Percentiles rank a stretch among this genome's conserved stretches.
These are phyloP conservation scores for Corchorus olitorius DNA, from an alignment of 345 rosid genomes.

Conservation along the genomic window DNA sequence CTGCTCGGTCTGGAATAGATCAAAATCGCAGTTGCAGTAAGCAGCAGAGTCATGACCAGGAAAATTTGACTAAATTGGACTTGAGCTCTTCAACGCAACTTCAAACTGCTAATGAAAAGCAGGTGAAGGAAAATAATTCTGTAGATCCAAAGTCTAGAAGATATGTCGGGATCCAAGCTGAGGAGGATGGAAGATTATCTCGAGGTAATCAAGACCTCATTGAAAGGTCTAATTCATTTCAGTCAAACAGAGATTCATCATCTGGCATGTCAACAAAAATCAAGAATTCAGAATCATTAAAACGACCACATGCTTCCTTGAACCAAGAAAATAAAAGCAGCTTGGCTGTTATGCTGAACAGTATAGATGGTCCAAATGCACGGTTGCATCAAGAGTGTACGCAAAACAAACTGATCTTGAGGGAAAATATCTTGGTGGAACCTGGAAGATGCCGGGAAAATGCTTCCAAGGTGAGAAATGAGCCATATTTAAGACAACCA, in stretches of 20 bases:
- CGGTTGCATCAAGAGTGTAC: constrained; percentile 19
- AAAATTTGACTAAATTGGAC: constrained; percentile 26
- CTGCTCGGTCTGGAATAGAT: constrained; percentile 27
- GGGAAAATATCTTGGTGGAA: constrained; percentile 31
- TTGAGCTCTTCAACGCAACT: constrained; percentile 43
- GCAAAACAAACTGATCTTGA: constrained; percentile 26
- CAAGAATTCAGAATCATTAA: constrained; percentile 28
- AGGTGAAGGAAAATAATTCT: constrained; percentile 24
- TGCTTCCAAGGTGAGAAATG: constrained; percentile 38
- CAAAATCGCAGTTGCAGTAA: constrained; percentile 23
- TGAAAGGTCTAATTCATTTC: constrained; percentile 30
- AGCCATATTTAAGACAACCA: constrained; percentile 32
- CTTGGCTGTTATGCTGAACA: constrained; percentile 27
- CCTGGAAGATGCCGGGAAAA: constrained; percentile 27
- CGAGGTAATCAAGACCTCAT: constrained; percentile 22
- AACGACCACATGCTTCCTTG: constrained; percentile 35
- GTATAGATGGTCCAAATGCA: constrained; percentile 20
- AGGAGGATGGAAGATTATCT: constrained; percentile 27
- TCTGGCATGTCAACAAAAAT: constrained; percentile 25
- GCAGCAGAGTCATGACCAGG: constrained; percentile 18
- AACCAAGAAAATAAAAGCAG: constrained; percentile 33
- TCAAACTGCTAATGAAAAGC: constrained; percentile 34
- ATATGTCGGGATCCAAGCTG: constrained; percentile 21
- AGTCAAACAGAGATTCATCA: constrained; percentile 27
- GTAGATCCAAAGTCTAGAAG: constrained; percentile 26